These are phyloP conservation scores for Chlamydomonas sp. DNA, from an alignment of 139 green algal genomes.

Conservation along the genomic window DNA sequence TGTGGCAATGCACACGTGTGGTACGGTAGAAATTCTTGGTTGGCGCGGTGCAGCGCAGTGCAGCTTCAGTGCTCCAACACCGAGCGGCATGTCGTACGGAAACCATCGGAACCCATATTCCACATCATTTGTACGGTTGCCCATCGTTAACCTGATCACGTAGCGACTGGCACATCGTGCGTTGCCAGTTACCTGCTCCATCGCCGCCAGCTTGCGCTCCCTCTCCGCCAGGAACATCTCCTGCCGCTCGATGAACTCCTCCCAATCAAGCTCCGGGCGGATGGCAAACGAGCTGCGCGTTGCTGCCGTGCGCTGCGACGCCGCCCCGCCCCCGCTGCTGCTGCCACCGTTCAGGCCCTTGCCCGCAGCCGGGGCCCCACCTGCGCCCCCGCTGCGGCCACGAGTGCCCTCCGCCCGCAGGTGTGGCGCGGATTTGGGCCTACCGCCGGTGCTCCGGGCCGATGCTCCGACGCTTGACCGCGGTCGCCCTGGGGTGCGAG, in stretches of 20 bases:
- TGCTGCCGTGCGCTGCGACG: not conserved
- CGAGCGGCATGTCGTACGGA: too few relatives aligned
- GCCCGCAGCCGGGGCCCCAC: too few relatives aligned
- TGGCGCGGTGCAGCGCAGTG: too few relatives aligned
- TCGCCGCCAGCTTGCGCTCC: not conserved
- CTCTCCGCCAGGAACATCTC: conserved; percentile 29
- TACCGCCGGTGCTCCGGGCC: not conserved
- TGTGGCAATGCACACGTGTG: not conserved
- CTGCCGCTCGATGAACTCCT: conserved; percentile 44
- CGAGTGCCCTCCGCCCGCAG: not conserved
- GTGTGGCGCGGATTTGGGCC: conserved; percentile 27
- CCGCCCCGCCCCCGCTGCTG: not conserved
- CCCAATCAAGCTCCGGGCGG: conserved; percentile 39
- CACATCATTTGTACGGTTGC: too few relatives aligned
- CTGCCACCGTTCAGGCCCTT: not conserved
- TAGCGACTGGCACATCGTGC: too few relatives aligned
- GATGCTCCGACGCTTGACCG: not conserved
- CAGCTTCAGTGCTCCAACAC: too few relatives aligned
- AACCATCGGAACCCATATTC: too few relatives aligned
- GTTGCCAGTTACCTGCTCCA: conserved; percentile 19
- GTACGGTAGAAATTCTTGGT: too few relatives aligned
- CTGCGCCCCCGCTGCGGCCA: not conserved
- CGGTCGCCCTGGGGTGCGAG: not conserved
- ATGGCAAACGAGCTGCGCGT: conserved; percentile 5
- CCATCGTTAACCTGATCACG: too few relatives aligned